Evolutionary conservation across 1,139 yeast genomes (phyloP).

Genomic region (Geotrichum aggregatum): DNA sequence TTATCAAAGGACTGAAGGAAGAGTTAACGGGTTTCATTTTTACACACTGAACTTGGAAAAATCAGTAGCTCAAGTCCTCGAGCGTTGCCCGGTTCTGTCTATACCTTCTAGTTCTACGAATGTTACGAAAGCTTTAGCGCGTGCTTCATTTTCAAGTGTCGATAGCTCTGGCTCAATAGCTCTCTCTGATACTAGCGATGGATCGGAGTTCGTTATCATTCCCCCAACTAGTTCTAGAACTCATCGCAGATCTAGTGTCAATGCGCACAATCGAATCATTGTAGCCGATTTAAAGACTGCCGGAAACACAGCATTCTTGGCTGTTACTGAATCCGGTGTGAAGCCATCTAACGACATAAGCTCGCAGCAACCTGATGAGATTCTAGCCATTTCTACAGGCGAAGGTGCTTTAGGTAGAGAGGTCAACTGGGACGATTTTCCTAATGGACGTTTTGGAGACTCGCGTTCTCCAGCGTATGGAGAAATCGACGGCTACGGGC

Average conservation of each 20-base stretch:
- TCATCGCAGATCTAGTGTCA: constrained; percentile 47
- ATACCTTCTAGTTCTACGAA: constrained; percentile 18
- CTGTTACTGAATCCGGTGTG: constrained; percentile 25
- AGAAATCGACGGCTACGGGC: constrained; percentile 96
- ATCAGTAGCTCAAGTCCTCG: constrained; percentile 80
- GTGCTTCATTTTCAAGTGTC: constrained; percentile 13
- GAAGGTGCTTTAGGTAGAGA: constrained; percentile 83
- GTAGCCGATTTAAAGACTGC: constrained; percentile 32
- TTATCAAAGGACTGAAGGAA: constrained; percentile 48
- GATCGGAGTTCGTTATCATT: constrained; percentile 1
- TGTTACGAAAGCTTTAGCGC: constrained; percentile 25
- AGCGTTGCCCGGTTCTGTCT: constrained; percentile 46
- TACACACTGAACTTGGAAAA: constrained; percentile 87
- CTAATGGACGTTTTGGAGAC: constrained; percentile 97
- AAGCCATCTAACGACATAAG: constrained; percentile 17
- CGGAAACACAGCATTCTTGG: constrained; percentile 20
- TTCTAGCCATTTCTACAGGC: constrained; percentile 76
- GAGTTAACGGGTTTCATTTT: constrained; percentile 77
- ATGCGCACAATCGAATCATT: constrained; percentile 48
- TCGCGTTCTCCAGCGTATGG: constrained; percentile 95
- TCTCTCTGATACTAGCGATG: constrained; percentile 28
- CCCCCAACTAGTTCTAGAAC: constrained; percentile 26
- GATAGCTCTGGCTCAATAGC: constrained; percentile 33
- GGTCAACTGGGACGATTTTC: constrained; percentile 98
- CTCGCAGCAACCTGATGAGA: constrained; percentile 47